These are phyloP conservation scores for Pisolithus orientalis DNA, from an alignment of 768 basidiomycete species.

Conservation along the genomic window DNA sequence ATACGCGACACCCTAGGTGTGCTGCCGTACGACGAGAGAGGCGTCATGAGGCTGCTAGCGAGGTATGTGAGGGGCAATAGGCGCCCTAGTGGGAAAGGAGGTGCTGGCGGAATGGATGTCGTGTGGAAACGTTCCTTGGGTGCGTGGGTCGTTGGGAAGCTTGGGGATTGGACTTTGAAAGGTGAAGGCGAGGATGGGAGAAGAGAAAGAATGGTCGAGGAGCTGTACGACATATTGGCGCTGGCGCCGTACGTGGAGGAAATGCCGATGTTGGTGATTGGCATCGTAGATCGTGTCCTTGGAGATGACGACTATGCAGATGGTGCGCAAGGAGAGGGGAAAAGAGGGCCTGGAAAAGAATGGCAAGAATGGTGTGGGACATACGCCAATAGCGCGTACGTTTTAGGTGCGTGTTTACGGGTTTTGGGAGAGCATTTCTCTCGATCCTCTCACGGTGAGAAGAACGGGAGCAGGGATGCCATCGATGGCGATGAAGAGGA, in stretches of 20 bases:
- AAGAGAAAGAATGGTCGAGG: slow-evolving; percentile 34
- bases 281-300: slow-evolving; percentile 40
- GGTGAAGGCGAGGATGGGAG: neutral
- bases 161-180: slow-evolving; percentile 36
- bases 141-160: slow-evolving; percentile 38
- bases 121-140: slow-evolving; percentile 48
- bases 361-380: slow-evolving; percentile 29
- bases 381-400: slow-evolving; percentile 44
- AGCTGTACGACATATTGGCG: slow-evolving; percentile 49
- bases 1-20: no score
- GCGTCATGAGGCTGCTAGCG: no score
- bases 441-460: slow-evolving; percentile 8
- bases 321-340: no score
- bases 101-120: neutral
- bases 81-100: no score
- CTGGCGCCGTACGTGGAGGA: slow-evolving; percentile 48
- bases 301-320: neutral
- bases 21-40: no score
- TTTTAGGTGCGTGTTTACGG: slow-evolving; percentile 54
- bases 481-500: slow-evolving; percentile 27
- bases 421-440: slow-evolving; percentile 36
- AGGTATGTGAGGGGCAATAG: no score
- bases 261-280: slow-evolving; percentile 35
- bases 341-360: slow-evolving; percentile 4
- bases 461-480: no score